A percentile compares a stretch with the other conserved stretches of the same genome.
These are phyloP conservation scores for Metarhizium guizhouense DNA, from an alignment of 2,329 filamentous ascomycete genomes.

Conservation along the genomic window DNA sequence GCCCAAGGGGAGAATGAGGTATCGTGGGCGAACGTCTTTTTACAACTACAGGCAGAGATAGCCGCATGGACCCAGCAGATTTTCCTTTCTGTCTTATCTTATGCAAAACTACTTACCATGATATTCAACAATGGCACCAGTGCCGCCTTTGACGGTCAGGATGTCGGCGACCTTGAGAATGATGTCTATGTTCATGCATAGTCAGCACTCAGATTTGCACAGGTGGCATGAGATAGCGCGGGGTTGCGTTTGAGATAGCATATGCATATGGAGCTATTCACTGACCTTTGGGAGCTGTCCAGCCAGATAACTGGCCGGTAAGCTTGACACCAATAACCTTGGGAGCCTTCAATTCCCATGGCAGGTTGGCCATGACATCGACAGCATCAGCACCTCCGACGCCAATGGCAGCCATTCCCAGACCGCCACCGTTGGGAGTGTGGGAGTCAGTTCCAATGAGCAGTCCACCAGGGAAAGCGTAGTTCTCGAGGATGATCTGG, in stretches of 20 bases:
- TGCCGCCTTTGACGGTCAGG: conserved; percentile 95
- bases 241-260: not conserved
- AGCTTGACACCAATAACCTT: conserved; percentile 96
- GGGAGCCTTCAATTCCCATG: conserved; percentile 97
- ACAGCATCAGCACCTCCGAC: conserved; percentile 97
- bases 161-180: conserved; percentile 97
- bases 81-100: not conserved
- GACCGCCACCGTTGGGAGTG: conserved; percentile 93
- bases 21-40: too few species aligned
- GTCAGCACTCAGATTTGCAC: not conserved
- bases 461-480: conserved; percentile 96
- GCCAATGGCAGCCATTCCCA: conserved; percentile 91
- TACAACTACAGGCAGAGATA: not conserved
- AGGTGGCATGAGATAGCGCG: not conserved
- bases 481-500: conserved; percentile 97
- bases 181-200: conserved; percentile 53
- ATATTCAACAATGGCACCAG: conserved; percentile 82
- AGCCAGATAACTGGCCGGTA: conserved; percentile 80
- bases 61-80: not conserved
- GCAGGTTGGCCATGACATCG: conserved; percentile 94
- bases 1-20: not conserved
- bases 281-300: conserved; percentile 83
- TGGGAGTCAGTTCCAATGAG: conserved; percentile 97
- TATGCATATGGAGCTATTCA: not conserved
- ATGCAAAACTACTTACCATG: conserved; percentile 30